Evolutionary conservation across 78 protist species (phyloP).

Genomic region (Anaeramoeba flamelloides): DNA sequence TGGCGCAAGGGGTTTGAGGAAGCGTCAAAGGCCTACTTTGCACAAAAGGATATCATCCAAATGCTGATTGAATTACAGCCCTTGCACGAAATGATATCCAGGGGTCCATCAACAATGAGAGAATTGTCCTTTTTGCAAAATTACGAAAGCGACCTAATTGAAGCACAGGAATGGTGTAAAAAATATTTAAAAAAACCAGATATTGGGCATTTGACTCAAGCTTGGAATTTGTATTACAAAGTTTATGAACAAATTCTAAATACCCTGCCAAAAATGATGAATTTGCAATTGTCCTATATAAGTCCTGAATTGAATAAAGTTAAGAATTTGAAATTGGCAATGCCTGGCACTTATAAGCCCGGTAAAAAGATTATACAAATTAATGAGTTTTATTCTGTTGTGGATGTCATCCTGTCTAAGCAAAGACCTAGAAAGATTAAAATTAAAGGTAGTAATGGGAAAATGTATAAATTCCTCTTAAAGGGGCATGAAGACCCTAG

Average conservation of each 20-base stretch:
- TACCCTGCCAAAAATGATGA: too few relatives aligned
- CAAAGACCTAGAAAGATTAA: slow-evolving; percentile 86
- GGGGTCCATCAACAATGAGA: neutral
- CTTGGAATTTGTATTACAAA: slow-evolving; percentile 88
- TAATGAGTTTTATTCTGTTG: too few relatives aligned
- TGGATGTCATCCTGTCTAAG: slow-evolving; percentile 79
- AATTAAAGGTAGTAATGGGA: slow-evolving; percentile 37
- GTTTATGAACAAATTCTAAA: too few relatives aligned
- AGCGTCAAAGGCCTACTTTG: slow-evolving; percentile 75
- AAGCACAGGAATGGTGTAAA: neutral
- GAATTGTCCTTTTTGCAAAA: neutral
- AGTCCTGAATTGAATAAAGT: slow-evolving; percentile 50
- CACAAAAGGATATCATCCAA: slow-evolving; percentile 53
- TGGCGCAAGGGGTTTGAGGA: slow-evolving; percentile 96
- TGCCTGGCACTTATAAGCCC: slow-evolving; percentile 75
- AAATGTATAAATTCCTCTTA: slow-evolving; percentile 57
- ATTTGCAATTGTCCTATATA: slow-evolving; percentile 68
- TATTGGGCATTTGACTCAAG: slow-evolving; percentile 21
- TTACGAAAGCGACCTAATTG: too few relatives aligned
- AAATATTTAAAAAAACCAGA: neutral
- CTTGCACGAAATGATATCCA: too few relatives aligned
- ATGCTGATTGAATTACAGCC: slow-evolving; percentile 35
- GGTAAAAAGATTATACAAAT: too few relatives aligned
- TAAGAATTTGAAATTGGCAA: slow-evolving; percentile 65
- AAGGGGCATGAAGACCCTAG: slow-evolving; percentile 91